Evolutionary conservation across 495 filamentous ascomycete species (phyloP), one percentile per base, ranked within the genome.

Genomic region (Tuber umbilicatum): DNA sequence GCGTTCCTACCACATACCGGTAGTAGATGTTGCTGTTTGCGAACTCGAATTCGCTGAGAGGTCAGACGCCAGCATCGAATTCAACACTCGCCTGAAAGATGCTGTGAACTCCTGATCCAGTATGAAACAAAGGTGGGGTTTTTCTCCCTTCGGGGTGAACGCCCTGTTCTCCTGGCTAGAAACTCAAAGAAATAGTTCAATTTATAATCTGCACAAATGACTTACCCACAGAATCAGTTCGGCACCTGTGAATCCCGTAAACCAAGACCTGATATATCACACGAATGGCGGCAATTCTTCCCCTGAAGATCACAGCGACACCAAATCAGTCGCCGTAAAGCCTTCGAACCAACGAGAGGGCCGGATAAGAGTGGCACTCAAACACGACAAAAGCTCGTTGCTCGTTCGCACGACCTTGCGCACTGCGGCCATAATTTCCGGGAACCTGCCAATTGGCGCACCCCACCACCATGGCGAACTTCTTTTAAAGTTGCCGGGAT

Each of bases 31-130:
- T 42, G 35, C n/a, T 35, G 14, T 64, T 35, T n/a, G n/a, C 70
- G 70, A 74, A 71, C 69, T 71, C 31, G 73, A 73, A 78, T 76
- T 79, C 72, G 77, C 77, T 78, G 77, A 79, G 77, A 64, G 72
- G 77, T 73, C 77, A 74, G 72, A 72, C 68, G 69, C 73, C 55
- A 70, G 55, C 43, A 73, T 39, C 50, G 21, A 69, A 55, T 64
- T 45, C 69, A 60, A 69, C 27, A 64, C 31, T 73, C 74, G 45
- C 64, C 72, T 74, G 69, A 69, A 40, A 35, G 27, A 17, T 31
- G 55, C 55, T 64, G 55, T 31, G 31, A 31, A 64, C 55, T 64
- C 55, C 55, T 64, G 55, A 64, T 64, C 27, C 55, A 64, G 27
- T 64, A 35, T 64, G 55, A 64, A 64, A 64, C 55, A 64, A 35